Percentiles rank a stretch among this genome's conserved stretches.
These are phyloP conservation scores for Phaeosphaeriaceae sp. DNA, from an alignment of 2,329 filamentous ascomycete genomes.

Conservation along the genomic window DNA sequence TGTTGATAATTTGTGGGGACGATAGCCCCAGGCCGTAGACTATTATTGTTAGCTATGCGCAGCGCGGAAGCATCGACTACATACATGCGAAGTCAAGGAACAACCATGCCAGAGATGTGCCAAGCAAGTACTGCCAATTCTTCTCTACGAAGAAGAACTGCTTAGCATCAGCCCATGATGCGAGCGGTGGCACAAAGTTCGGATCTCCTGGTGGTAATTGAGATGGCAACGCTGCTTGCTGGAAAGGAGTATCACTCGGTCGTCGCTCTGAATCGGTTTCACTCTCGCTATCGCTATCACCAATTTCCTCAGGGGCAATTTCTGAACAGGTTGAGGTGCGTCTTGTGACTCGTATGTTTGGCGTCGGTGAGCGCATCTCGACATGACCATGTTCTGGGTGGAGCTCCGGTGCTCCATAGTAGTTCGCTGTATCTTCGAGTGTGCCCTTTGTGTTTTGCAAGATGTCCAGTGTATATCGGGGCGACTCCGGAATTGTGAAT, in stretches of 20 bases:
- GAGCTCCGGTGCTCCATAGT: constrained; percentile 35
- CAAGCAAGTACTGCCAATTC: constrained; percentile 47
- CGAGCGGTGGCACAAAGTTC: constrained; percentile 54
- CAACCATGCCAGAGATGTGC: constrained; percentile 46
- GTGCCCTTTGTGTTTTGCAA: constrained; percentile 43
- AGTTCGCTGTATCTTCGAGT: constrained; percentile 42
- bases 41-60: constrained; percentile 3
- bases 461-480: constrained; percentile 51
- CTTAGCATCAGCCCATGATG: constrained; percentile 40
- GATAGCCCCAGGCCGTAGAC: constrained; percentile 46
- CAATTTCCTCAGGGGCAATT: constrained; percentile 34
- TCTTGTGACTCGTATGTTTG: constrained; percentile 13
- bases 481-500: constrained; percentile 51
- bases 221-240: background rate
- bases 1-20: constrained; percentile 44
- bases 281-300: constrained; percentile 13
- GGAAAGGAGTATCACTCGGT: constrained; percentile 15
- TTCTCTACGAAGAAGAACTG: constrained; percentile 43
- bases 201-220: constrained; percentile 46
- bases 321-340: constrained; percentile 30
- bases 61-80: background rate
- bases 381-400: constrained; percentile 38
- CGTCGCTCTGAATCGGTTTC: constrained; percentile 34
- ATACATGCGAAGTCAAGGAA: constrained; percentile 46
- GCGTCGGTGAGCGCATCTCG: constrained; percentile 25